Evolutionary conservation across 176 grass and related monocot species (phyloP).

Genomic region (Eremochloa ophiuroides): DNA sequence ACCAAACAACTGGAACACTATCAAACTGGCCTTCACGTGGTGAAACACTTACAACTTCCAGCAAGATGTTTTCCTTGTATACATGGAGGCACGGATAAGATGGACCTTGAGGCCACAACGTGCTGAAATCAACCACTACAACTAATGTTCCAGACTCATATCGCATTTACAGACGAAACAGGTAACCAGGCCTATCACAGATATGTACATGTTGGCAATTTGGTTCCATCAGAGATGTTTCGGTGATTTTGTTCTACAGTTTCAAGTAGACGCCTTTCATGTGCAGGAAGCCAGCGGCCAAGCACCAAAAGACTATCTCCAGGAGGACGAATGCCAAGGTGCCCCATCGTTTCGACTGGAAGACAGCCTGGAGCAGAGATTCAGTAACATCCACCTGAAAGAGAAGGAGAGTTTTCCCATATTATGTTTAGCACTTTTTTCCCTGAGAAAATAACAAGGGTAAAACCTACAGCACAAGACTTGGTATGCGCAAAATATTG

Average conservation of each 20-base stretch:
- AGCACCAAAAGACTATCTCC: conserved; percentile 86
- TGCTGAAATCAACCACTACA: neutral
- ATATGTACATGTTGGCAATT: neutral
- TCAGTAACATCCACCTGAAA: conserved; percentile 74
- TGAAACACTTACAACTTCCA: neutral
- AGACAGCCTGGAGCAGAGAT: conserved; percentile 44
- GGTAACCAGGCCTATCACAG: neutral
- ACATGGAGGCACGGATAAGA: neutral
- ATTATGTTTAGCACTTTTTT: conserved; percentile 1
- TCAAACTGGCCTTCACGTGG: neutral
- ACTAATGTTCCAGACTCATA: neutral
- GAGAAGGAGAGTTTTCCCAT: neutral
- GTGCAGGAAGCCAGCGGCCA: conserved; percentile 63
- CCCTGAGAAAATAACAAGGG: neutral
- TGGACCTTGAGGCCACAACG: neutral
- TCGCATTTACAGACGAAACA: neutral
- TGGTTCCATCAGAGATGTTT: neutral
- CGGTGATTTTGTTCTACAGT: conserved; percentile 34
- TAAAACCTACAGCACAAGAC: neutral
- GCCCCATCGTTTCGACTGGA: conserved; percentile 66
- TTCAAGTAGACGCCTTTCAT: conserved; percentile 77
- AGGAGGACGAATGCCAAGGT: conserved; percentile 70
- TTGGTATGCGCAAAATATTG: neutral
- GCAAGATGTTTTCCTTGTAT: neutral
- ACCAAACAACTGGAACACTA: neutral